phyloP scores from a whole-genome alignment of 139 green algal species.

The Tetradesmus obliquus region DNA sequence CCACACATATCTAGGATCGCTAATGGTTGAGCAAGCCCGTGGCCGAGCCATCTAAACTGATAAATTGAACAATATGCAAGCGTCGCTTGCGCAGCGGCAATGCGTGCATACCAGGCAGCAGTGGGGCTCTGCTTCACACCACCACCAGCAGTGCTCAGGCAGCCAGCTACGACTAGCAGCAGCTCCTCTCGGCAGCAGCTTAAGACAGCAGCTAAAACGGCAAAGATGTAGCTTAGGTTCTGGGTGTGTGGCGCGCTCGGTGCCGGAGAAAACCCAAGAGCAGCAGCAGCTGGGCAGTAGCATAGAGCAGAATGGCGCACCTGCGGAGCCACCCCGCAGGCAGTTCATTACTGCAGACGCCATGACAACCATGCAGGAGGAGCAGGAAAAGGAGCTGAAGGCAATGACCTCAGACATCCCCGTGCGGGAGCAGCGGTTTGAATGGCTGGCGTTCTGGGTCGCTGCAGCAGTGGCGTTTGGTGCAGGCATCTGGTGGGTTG shows the following conservation, averaged over 20 bases:
- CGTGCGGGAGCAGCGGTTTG: constrained; percentile 53
- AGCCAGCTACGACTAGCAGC: not conserved
- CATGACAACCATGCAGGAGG: constrained; percentile 42
- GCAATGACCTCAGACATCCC: constrained; percentile 48
- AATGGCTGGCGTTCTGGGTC: constrained; percentile 69
- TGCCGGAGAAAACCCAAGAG: constrained; percentile 18
- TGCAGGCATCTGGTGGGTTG: constrained; percentile 68
- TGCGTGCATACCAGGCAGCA: not conserved
- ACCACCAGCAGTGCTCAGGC: constrained; percentile 13
- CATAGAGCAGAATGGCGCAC: not conserved
- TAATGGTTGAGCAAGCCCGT: not conserved
- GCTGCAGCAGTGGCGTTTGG: constrained; percentile 79
- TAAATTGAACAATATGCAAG: not conserved
- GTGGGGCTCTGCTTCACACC: not conserved
- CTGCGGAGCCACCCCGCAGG: not conserved
- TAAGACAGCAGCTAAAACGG: not conserved
- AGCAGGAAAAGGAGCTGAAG: constrained; percentile 59
- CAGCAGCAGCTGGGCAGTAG: constrained; percentile 6
- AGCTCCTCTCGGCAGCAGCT: constrained; percentile 16
- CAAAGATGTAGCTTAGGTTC: not conserved
- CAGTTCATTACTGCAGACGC: constrained; percentile 15
- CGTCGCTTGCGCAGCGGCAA: not conserved
- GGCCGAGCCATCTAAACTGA: not conserved
- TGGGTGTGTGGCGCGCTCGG: not conserved
- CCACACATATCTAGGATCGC: not conserved